Base-by-base conservation (phyloP, 257 asterid species). In the Solanum pimpinellifolium region DNA sequence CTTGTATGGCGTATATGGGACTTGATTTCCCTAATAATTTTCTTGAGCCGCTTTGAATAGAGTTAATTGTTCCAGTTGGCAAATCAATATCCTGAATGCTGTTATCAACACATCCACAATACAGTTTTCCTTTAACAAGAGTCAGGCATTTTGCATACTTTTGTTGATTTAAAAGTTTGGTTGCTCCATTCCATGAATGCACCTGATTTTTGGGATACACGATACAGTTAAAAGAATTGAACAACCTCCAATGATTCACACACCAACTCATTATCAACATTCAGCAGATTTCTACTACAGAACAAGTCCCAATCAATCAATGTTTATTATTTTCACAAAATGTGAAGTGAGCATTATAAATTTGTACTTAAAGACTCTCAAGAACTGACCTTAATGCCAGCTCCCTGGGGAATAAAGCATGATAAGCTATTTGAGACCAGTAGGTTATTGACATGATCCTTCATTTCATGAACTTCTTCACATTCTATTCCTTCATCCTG, bases 21-120 rank as follows among this genome's bases (percentile, higher is more conserved):
- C 87, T 89, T 42, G 94, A 90, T 91, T 94, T 96, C 25, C 90
- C 95, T 11, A 96, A 86, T 86, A 95, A 87, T 89, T 95, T 96
- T 90, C 95, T 92, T 18, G 96, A 88, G 49, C 98, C 98, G 27
- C 78, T 94, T 87, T 96, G 98, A 84, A 96, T 93, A 20, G 90
- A 93, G 78, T 88, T 94, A 35, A 91, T 16, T 83, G 98, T 95
- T 81, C 94, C 98, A 0, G 95, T 94, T 6, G 87, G 95, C 92
- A 96, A 90, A 90, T 96, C 98, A 56, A 96, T 92, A 84, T 92
- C 98, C 99, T 95, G 98, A 89, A 96, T 93, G 96, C 98, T 96
- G 70, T 46, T 91, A 91, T 96, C 98, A 7, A 89, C 90, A 81
- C 98, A 94, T 70, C 98, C 98, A 89, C 98, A 94, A 87, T 96